Evolutionary conservation across 345 rosid species (phyloP).

Genomic region (Luvunga scandens): DNA sequence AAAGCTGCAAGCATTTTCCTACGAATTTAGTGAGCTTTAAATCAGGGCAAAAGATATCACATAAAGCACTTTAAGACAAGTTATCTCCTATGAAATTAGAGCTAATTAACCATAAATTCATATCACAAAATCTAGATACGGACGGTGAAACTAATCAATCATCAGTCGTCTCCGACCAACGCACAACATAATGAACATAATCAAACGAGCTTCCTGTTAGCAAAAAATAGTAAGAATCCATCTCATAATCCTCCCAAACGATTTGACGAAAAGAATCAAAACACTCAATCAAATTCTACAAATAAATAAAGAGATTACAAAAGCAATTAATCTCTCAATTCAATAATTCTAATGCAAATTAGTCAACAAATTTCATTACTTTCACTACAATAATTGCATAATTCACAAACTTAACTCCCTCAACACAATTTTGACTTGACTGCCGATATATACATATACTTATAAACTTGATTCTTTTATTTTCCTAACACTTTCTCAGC

Average conservation of each 20-base stretch:
- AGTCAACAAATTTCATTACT: neutral
- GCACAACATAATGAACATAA: neutral
- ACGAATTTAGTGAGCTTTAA: neutral
- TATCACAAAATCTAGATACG: neutral
- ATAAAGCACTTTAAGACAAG: neutral
- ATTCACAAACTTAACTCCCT: neutral
- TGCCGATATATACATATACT: neutral
- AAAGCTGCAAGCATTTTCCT: neutral
- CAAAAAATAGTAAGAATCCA: neutral
- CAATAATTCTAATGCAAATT: neutral
- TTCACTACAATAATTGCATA: neutral
- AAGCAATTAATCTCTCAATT: neutral
- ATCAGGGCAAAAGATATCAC: neutral
- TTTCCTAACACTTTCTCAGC: neutral
- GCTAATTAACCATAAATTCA: neutral
- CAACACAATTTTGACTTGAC: neutral
- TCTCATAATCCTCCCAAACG: neutral
- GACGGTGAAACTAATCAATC: neutral
- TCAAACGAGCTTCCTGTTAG: neutral
- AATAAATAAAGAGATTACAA: neutral
- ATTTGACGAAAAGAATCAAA: neutral
- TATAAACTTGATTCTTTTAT: neutral
- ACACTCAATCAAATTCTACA: neutral
- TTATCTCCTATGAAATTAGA: neutral
- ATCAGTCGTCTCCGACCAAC: neutral